phyloP scores from a whole-genome alignment of 2,329 filamentous ascomycete genomes.

The Ceratocystis albifundus region DNA sequence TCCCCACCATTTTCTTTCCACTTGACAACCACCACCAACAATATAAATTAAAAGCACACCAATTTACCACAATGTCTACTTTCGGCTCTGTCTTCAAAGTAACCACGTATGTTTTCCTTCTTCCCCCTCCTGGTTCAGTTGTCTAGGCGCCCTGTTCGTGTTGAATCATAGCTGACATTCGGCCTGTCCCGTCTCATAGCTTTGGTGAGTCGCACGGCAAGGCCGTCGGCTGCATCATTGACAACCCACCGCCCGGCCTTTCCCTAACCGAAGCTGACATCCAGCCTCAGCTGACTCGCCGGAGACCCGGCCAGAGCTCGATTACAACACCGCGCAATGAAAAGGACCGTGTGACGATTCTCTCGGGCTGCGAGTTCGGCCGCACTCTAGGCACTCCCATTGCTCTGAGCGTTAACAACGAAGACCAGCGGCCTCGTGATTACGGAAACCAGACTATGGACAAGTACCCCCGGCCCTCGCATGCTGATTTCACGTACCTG shows the following conservation, averaged over 20 bases:
- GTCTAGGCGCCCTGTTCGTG: neutral
- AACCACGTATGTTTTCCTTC: constrained; percentile 52
- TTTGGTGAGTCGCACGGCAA: constrained; percentile 67
- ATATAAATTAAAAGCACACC: constrained; percentile 4
- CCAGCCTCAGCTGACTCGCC: constrained; percentile 85
- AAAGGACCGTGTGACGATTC: constrained; percentile 82
- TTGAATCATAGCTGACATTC: constrained; percentile 8
- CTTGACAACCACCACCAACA: constrained; percentile 15
- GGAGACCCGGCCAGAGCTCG: constrained; percentile 76
- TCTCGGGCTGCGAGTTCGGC: constrained; percentile 84
- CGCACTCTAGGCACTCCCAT: constrained; percentile 86
- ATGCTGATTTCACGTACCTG: constrained; percentile 94
- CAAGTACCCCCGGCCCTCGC: constrained; percentile 76
- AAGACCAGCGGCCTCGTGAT: constrained; percentile 87
- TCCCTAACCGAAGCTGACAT: constrained; percentile 75
- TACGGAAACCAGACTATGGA: constrained; percentile 87
- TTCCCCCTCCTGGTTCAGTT: constrained; percentile 23
- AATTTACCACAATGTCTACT: constrained; percentile 57
- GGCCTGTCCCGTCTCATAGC: constrained; percentile 28
- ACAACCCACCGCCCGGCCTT: constrained; percentile 82
- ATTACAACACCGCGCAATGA: constrained; percentile 90
- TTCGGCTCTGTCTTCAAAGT: constrained; percentile 75
- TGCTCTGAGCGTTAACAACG: constrained; percentile 73
- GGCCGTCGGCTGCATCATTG: constrained; percentile 88
- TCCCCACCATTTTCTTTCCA: constrained; percentile 21